These are phyloP conservation scores for Citrus cavaleriei DNA, from an alignment of 345 rosid genomes.

Conservation along the genomic window DNA sequence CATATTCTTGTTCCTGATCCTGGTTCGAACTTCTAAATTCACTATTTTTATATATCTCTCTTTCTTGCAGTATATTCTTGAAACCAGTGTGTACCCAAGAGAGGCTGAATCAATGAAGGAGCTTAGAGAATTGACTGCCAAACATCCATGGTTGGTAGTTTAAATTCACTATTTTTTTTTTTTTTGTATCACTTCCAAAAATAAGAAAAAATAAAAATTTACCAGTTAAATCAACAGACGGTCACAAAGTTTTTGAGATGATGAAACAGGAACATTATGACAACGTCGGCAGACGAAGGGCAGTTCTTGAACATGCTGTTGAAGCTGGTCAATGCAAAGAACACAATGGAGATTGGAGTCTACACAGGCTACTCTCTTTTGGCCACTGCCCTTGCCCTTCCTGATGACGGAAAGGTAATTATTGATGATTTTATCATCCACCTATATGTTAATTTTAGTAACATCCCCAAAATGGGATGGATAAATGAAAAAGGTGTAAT, in stretches of 20 bases:
- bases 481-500: background rate
- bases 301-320: constrained; percentile 91
- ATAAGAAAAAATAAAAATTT: too few relatives aligned
- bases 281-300: constrained; percentile 97
- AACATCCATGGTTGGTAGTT: constrained; percentile 57
- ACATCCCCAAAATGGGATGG: background rate
- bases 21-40: background rate
- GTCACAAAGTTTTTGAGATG: background rate
- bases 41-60: background rate
- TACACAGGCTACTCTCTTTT: constrained; percentile 98
- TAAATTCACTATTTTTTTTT: too few relatives aligned
- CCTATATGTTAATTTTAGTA: too few relatives aligned
- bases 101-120: constrained; percentile 98
- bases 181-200: too few relatives aligned
- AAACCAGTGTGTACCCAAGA: constrained; percentile 95
- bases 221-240: background rate
- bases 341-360: constrained; percentile 99
- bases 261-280: constrained; percentile 81
- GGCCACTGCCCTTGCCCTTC: constrained; percentile 97
- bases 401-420: constrained; percentile 79
- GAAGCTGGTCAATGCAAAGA: constrained; percentile 94
- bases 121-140: constrained; percentile 87
- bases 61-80: constrained; percentile 69
- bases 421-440: too few relatives aligned
- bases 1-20: background rate